Evolutionary conservation across 2,329 filamentous ascomycete species (phyloP).

Genomic region (Mycosphaerella arachidis): DNA sequence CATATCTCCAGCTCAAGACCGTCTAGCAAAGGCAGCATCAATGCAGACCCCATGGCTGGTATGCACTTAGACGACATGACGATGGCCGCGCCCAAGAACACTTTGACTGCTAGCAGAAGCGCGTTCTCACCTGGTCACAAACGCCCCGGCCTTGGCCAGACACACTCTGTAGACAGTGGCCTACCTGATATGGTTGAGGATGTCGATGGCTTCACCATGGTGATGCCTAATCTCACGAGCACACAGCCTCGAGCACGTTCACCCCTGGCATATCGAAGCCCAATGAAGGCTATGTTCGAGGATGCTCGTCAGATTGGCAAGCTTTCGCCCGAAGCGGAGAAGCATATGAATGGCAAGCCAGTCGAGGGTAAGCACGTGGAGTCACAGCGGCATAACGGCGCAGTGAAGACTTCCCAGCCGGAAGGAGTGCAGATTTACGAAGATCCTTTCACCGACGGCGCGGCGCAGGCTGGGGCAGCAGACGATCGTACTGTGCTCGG

Average conservation of each 20-base stretch:
- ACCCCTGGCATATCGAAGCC: constrained; percentile 29
- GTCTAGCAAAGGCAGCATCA: constrained; percentile 31
- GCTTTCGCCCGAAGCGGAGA: constrained; percentile 22
- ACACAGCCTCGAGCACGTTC: constrained; percentile 24
- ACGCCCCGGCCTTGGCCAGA: constrained; percentile 37
- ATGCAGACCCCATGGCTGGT: constrained; percentile 24
- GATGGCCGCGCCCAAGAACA: constrained; percentile 42
- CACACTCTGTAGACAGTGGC: constrained; percentile 38
- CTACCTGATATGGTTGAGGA: constrained; percentile 38
- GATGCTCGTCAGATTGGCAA: constrained; percentile 25
- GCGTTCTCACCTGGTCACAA: constrained; percentile 33
- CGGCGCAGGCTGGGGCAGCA: constrained; percentile 22
- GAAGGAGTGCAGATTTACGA: constrained; percentile 51
- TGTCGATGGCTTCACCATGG: constrained; percentile 46
- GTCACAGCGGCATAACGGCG: constrained; percentile 13
- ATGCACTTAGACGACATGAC: constrained; percentile 43
- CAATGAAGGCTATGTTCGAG: constrained; percentile 33
- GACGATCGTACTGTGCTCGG: constrained; percentile 43
- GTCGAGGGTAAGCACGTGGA: neutral
- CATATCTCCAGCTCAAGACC: constrained; percentile 25
- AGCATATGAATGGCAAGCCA: constrained; percentile 12
- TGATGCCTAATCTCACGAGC: constrained; percentile 38
- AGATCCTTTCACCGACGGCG: constrained; percentile 46
- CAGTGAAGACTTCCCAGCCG: constrained; percentile 26
- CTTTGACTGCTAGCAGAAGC: constrained; percentile 24